A percentile compares a stretch with the other conserved stretches of the same genome.
These are phyloP conservation scores for Naegleria gruberi DNA, from an alignment of 208 protist genomes.

Conservation along the genomic window DNA sequence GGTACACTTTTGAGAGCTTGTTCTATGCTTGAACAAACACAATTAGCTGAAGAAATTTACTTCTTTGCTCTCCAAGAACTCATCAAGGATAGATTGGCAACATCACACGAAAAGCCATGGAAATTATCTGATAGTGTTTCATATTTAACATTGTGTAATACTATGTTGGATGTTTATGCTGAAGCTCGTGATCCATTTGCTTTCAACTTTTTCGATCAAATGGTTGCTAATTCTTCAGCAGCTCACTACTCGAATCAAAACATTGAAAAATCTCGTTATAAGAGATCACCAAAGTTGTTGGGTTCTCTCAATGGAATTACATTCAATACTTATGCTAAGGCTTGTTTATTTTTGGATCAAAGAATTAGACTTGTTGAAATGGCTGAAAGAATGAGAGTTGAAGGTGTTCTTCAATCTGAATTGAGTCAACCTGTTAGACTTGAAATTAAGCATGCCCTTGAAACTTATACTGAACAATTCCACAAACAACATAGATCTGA, in stretches of 20 bases:
- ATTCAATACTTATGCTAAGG: conserved; percentile 13
- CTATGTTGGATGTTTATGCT: conserved; percentile 3
- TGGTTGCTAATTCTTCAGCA: not conserved
- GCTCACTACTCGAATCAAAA: not conserved
- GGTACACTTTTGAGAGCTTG: conserved; percentile 4
- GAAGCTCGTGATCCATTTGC: not conserved
- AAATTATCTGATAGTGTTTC: not conserved
- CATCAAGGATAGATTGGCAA: not conserved
- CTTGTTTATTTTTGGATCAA: conserved; percentile 11
- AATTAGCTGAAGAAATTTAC: conserved; percentile 23
- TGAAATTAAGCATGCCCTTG: not conserved
- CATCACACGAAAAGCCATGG: not conserved
- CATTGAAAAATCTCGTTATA: not conserved
- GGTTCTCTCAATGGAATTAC: not conserved
- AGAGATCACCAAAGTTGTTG: not conserved
- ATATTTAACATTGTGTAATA: conserved; percentile 3
- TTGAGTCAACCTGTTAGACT: not conserved
- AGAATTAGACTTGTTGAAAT: conserved; percentile 4
- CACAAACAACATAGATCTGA: not conserved
- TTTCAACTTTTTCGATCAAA: not conserved
- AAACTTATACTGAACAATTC: not conserved
- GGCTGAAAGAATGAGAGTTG: conserved; percentile 16
- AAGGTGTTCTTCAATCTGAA: conserved; percentile 1
- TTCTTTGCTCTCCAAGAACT: not conserved
- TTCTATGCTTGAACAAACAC: not conserved